phyloP scores from a whole-genome alignment of 2,329 filamentous ascomycete species.

The Apiospora koreana region DNA sequence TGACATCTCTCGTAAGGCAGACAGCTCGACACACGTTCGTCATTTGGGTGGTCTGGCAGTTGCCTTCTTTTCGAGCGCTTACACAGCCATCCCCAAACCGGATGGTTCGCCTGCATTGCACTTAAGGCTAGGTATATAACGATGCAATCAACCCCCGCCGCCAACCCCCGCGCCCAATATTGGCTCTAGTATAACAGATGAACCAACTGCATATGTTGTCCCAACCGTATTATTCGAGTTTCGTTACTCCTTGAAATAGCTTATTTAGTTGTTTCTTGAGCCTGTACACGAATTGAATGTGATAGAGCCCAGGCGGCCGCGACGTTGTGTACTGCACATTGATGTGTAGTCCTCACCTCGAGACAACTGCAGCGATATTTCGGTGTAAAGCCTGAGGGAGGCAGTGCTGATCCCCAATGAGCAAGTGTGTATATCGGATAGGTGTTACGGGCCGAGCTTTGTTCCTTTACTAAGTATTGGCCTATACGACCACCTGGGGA shows the following conservation, averaged over 20 bases:
- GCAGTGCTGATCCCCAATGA: background rate
- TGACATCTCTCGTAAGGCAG: conserved; percentile 5
- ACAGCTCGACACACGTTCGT: background rate
- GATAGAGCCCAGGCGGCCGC: background rate
- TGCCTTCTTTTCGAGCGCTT: conserved; percentile 1
- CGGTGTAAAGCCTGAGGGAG: background rate
- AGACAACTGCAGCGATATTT: background rate
- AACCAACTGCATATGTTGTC: background rate
- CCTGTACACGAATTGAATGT: background rate
- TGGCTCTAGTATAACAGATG: background rate
- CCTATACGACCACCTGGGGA: background rate
- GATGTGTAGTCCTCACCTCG: background rate
- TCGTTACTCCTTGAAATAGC: background rate
- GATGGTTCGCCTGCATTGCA: background rate
- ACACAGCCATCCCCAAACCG: background rate
- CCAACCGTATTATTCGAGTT: background rate
- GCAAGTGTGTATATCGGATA: background rate
- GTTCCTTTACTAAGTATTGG: background rate
- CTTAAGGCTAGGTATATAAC: background rate
- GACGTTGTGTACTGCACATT: background rate
- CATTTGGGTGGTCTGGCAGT: background rate
- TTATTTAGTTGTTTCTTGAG: too few species aligned
- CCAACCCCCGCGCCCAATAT: background rate
- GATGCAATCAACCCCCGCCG: background rate
- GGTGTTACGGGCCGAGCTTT: background rate